Evolutionary conservation across 176 grass and related monocot genomes (phyloP), one percentile per base, ranked within the genome.

Genomic region (Puya raimondii): DNA sequence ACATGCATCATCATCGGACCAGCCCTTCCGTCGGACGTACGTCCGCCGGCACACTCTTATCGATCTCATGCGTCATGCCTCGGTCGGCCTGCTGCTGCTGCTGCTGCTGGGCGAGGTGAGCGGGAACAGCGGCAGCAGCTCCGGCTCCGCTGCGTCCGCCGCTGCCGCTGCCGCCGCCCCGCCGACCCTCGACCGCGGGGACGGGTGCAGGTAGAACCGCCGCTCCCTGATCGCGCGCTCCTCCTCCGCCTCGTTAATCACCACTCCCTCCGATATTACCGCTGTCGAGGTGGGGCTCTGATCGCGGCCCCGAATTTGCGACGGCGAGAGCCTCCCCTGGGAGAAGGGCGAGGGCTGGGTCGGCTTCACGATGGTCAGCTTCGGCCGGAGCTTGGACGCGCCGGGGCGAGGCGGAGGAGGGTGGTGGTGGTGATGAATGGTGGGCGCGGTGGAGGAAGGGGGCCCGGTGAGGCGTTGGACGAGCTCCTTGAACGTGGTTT

Each of bases 401-500:
- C 49, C 64, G 11, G 57, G 71, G 0, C 53, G 53, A 12, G 64
- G 70, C 1, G 69, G 68, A 10, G 64, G 61, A 12, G 70, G 76
- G 66, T 59, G 70, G 18, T 26, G 53, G 17, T 64, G 66, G 42
- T 79, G 67, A 20, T 63, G 48, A 9, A 2, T 57, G 33, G 21
- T 23, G 23, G 27, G 12, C 51, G 33, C 48, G 69, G 16, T 42
- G 56, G 1, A 10, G 54, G 17, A 21, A 53, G 47, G 54, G 25
- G 63, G 84, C 47, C 84, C 84, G 18, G 84, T 86, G 64, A 86
- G 84, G 20, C 84, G 73, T 72, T 86, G 84, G 23, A 81, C 84
- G 15, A 86, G 78, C 52, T 86, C 84, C 68, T 86, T 86, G 69
- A 86, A 86, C 64, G 79, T 61, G 69, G 78, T 23, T 47, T 74